A percentile compares a stretch with the other conserved stretches of the same genome.
Conservation (phyloP, 169 alveolate species). For the Eimeria maxima region DNA sequence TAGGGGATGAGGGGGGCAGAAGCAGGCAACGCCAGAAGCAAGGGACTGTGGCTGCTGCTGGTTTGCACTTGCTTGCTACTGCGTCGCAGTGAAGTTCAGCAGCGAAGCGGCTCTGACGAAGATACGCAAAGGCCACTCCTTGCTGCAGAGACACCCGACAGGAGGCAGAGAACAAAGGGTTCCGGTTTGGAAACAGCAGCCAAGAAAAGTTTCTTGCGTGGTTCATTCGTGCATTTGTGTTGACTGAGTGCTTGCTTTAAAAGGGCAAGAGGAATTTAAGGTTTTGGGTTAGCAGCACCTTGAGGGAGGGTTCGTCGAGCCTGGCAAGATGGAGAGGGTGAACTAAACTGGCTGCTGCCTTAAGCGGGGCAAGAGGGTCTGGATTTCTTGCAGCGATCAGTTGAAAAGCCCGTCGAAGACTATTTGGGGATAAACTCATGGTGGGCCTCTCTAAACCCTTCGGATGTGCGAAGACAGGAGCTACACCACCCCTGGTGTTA, state of each 20-base stretch:
- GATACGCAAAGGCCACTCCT: background rate
- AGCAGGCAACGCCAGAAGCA: background rate
- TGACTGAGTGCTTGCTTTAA: background rate
- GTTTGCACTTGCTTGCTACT: background rate
- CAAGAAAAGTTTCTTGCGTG: too few species aligned
- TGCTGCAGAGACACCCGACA: background rate
- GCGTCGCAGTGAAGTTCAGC: slow-evolving; percentile 16
- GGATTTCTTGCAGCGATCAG: background rate
- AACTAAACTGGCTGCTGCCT: background rate
- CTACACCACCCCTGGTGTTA: background rate
- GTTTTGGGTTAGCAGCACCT: background rate
- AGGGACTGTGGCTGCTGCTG: background rate
- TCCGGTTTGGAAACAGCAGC: too few species aligned
- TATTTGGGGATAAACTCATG: background rate
- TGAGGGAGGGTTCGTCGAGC: background rate
- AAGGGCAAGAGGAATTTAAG: background rate
- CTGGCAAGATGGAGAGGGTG: background rate
- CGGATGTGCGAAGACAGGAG: background rate
- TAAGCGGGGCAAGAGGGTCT: slow-evolving; percentile 16
- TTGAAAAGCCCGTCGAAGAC: background rate
- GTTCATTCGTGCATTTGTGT: too few species aligned
- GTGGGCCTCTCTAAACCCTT: background rate
- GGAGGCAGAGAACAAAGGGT: background rate
- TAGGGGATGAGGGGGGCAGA: background rate
- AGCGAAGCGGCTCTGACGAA: background rate